phyloP scores from a whole-genome alignment of 305 asterid genomes.

The Fraxinus albicans region DNA sequence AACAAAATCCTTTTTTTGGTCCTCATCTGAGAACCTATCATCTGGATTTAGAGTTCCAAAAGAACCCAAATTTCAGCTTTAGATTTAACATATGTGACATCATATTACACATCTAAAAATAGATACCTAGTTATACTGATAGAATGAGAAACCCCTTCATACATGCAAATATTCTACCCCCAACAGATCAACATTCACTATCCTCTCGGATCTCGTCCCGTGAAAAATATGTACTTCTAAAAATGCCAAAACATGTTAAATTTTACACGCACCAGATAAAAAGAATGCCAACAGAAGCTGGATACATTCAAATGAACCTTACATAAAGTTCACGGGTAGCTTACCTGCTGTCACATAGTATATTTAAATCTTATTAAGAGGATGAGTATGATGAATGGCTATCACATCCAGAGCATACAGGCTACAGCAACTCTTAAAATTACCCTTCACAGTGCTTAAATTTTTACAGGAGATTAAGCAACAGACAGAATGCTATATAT shows the following conservation, averaged over 20 bases:
- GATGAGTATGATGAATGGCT: not conserved
- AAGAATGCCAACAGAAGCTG: not conserved
- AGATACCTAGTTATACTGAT: not conserved
- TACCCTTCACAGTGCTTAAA: constrained; percentile 8
- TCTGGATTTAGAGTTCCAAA: not conserved
- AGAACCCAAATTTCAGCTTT: not conserved
- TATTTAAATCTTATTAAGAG: not conserved
- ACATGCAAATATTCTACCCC: not conserved
- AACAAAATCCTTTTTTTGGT: not conserved
- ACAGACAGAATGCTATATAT: constrained; percentile 1
- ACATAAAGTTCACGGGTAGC: not conserved
- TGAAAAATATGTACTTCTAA: not conserved
- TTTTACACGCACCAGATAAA: constrained; percentile 5
- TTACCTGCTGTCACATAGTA: constrained; percentile 14
- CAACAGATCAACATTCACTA: not conserved
- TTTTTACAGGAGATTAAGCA: constrained; percentile 6
- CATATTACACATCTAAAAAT: constrained; percentile 9
- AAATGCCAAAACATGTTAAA: constrained; percentile 1
- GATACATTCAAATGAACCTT: constrained; percentile 6
- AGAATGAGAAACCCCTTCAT: not conserved
- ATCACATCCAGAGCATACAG: constrained; percentile 5
- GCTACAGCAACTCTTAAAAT: not conserved
- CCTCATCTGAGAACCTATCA: not conserved
- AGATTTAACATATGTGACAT: constrained; percentile 7
- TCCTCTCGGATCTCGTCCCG: not conserved